phyloP scores from a whole-genome alignment of 2,329 filamentous ascomycete species.

The Sclerotinia spermophila region DNA sequence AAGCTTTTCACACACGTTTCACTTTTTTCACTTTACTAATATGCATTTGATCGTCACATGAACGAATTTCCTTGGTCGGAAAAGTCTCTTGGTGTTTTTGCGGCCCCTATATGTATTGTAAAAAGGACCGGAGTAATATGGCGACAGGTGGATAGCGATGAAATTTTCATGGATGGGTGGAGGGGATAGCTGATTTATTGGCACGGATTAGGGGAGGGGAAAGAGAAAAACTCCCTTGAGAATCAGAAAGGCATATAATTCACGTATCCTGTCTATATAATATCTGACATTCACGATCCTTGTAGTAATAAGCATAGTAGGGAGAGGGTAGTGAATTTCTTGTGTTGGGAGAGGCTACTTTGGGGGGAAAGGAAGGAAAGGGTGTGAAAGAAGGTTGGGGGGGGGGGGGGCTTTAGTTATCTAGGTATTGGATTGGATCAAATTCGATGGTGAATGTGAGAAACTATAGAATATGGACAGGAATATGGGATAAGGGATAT shows the following conservation, averaged over 20 bases:
- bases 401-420: too few species aligned
- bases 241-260: slow-evolving; percentile 7
- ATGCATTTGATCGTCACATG: slow-evolving; percentile 6
- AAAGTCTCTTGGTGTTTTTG: slow-evolving; percentile 19
- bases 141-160: slow-evolving; percentile 6
- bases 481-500: neutral
- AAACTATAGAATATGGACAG: neutral
- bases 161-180: neutral
- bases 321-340: neutral
- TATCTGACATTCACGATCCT: slow-evolving; percentile 10
- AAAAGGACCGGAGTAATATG: slow-evolving; percentile 19
- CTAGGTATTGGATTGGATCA: neutral
- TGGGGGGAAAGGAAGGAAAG: neutral
- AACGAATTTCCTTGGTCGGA: slow-evolving; percentile 22
- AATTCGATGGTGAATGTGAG: neutral
- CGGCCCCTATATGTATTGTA: slow-evolving; percentile 15
- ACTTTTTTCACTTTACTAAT: slow-evolving; percentile 12
- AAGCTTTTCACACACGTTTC: slow-evolving; percentile 2
- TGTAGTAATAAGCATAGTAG: slow-evolving; percentile 6
- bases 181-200: neutral
- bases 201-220: neutral
- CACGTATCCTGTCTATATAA: slow-evolving; percentile 19
- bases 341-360: neutral
- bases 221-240: neutral
- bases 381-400: neutral